phyloP scores from a whole-genome alignment of 257 asterid species.

The Phtheirospermum japonicum region DNA sequence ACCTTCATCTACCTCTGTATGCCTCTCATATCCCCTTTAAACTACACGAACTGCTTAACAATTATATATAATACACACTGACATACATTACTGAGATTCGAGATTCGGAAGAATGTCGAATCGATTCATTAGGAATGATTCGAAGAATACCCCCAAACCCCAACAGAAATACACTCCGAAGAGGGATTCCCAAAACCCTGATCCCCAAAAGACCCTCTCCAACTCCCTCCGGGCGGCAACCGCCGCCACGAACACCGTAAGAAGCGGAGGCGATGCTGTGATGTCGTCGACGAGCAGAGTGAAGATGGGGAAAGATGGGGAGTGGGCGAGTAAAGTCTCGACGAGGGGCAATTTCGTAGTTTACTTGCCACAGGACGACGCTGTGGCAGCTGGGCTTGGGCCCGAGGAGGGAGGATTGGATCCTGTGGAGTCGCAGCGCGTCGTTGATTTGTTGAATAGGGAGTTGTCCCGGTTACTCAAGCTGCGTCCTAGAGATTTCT shows the following conservation, averaged over 20 bases:
- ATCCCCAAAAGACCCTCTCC: conserved; percentile 48
- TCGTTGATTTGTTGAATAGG: conserved; percentile 79
- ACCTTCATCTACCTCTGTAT: background rate
- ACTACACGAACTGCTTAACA: background rate
- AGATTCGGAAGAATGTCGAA: conserved; percentile 44
- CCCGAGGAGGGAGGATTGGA: conserved; percentile 85
- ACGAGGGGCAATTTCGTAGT: conserved; percentile 57
- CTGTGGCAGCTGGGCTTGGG: conserved; percentile 84
- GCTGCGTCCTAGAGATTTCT: conserved; percentile 71
- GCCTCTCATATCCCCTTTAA: no score
- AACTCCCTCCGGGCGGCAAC: conserved; percentile 42
- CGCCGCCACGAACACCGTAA: conserved; percentile 22
- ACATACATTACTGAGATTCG: background rate
- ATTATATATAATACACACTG: background rate
- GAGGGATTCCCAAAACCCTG: conserved; percentile 43
- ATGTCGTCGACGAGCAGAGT: conserved; percentile 40
- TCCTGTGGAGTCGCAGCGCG: conserved; percentile 84
- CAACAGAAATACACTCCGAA: conserved; percentile 52
- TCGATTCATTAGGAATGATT: conserved; percentile 44
- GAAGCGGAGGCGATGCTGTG: conserved; percentile 26
- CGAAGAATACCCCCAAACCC: conserved; percentile 39
- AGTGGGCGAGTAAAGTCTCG: conserved; percentile 37
- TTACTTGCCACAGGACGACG: conserved; percentile 97
- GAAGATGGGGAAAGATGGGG: conserved; percentile 45
- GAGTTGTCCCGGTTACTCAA: conserved; percentile 77